phyloP scores from a whole-genome alignment of 139 green algal species.

The Tetraselmis striata region DNA sequence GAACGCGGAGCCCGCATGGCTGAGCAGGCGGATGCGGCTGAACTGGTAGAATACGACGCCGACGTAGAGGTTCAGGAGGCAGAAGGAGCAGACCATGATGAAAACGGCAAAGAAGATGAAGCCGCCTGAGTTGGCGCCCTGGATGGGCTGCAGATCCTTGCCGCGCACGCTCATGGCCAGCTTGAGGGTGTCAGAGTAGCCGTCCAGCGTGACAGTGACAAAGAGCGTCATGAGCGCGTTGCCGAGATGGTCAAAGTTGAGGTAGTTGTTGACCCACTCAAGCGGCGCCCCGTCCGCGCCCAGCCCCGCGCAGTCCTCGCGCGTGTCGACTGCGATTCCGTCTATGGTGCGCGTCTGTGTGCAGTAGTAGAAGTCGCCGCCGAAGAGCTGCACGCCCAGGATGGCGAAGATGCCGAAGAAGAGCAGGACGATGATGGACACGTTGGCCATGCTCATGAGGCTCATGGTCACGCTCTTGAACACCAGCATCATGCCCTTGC shows the following conservation, averaged over 20 bases:
- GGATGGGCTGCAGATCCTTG: slow-evolving; percentile 48
- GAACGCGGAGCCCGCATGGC: slow-evolving; percentile 58
- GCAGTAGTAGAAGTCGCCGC: slow-evolving; percentile 16
- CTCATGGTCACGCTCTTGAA: slow-evolving; percentile 65
- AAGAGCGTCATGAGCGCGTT: slow-evolving; percentile 63
- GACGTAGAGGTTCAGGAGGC: slow-evolving; percentile 78
- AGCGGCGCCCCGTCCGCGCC: slow-evolving; percentile 1
- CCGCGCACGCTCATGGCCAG: slow-evolving; percentile 45
- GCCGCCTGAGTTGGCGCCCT: slow-evolving; percentile 41
- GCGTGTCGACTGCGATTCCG: neutral
- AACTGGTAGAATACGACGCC: slow-evolving; percentile 83
- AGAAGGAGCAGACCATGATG: slow-evolving; percentile 71
- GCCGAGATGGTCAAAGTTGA: slow-evolving; percentile 78
- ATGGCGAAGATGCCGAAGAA: slow-evolving; percentile 83
- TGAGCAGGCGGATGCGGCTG: slow-evolving; percentile 57
- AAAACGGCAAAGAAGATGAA: slow-evolving; percentile 73
- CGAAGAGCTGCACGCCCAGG: slow-evolving; percentile 74
- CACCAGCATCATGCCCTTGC: slow-evolving; percentile 67
- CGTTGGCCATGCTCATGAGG: slow-evolving; percentile 67
- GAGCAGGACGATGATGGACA: slow-evolving; percentile 62
- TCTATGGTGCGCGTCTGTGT: neutral
- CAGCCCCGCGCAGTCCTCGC: neutral
- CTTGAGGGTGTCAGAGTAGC: slow-evolving; percentile 52
- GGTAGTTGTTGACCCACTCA: slow-evolving; percentile 42
- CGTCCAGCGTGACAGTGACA: slow-evolving; percentile 66